phyloP scores from a whole-genome alignment of 345 rosid genomes.

The Melaleuca quinquenervia region DNA sequence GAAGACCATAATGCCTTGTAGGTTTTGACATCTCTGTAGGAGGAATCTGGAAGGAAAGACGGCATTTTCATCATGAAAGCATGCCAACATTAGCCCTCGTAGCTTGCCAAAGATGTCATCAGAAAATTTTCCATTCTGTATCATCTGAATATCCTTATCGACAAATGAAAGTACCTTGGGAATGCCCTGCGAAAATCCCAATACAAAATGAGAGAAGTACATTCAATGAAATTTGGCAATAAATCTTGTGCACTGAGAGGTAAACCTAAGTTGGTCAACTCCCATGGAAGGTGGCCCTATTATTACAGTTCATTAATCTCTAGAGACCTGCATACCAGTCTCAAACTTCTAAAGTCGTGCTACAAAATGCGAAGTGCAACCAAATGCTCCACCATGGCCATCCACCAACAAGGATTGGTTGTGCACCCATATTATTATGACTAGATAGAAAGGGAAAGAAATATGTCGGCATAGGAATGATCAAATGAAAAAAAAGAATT shows the following conservation, averaged over 20 bases:
- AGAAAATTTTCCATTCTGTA: not conserved
- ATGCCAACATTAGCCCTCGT: not conserved
- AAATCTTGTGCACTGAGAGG: not conserved
- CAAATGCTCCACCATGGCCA: not conserved
- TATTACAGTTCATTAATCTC: not conserved
- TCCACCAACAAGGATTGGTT: fast-evolving
- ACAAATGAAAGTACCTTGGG: not conserved
- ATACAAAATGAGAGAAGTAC: not conserved
- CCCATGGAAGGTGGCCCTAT: fast-evolving
- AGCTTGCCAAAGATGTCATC: not conserved
- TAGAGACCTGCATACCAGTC: not conserved
- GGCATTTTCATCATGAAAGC: not conserved
- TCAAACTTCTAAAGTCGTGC: not conserved
- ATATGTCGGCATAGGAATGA: not conserved
- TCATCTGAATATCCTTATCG: not conserved
- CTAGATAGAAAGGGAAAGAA: not conserved
- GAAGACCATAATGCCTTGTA: not conserved
- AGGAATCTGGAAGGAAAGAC: not conserved
- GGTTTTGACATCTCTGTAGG: not conserved
- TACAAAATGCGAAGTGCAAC: not conserved
- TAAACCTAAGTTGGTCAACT: not conserved
- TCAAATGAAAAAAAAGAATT: not conserved
- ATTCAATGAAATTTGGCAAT: not conserved
- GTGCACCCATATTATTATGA: not conserved
- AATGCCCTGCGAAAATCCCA: not conserved